Base-by-base conservation (phyloP, 202 grass and related monocot genomes). In the Elaeis oleifera region DNA sequence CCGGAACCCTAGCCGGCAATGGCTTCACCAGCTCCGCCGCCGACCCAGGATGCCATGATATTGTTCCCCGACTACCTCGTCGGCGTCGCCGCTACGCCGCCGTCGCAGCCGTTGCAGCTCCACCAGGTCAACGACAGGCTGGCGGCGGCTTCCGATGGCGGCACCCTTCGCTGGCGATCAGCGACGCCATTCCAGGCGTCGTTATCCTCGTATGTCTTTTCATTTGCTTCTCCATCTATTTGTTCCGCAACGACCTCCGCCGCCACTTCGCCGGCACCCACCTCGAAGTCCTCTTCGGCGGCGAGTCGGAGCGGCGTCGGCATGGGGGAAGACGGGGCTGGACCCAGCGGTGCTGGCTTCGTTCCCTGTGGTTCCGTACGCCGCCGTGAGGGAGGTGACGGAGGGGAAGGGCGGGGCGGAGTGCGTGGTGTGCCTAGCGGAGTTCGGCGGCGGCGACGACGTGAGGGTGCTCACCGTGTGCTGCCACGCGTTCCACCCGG, bases 381-480 rank as follows among this genome's bases (percentile, higher is more conserved):
- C 70, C 14, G 50, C 69, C 3, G 56, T 61, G 23, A 71, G 50
- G 26, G 39, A 54, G 0, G 61, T 69, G 56, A 22, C 63, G 19
- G 67, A n/a, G 22, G 61, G 60, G 2, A 72, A 65, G 49, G 58
- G 62, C 19, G 39, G 50, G 16, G 65, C 61, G 13, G 90, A 89
- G 68, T 95, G 90, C 72, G 82, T 76, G 5, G 83, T 95, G 39
- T 95, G 90, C 74, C 74, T 95, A 22, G 79, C 76, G 23, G 82
- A 95, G 65, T 95, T 84, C 80, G 53, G 69, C 50, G 58, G 44
- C 8, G 72, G 83, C 24, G 82, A 89, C 59, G 58, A 71, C 58
- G 76, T 95, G 57, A 79, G 79, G 54, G 52, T 83, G 68, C 85
- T 95, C 50, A 79, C 82, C 3, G 85, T 77, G 27, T 95, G 90